Conservation (phyloP, 1,284 basidiomycete genomes). For the Ustilago curta region DNA sequence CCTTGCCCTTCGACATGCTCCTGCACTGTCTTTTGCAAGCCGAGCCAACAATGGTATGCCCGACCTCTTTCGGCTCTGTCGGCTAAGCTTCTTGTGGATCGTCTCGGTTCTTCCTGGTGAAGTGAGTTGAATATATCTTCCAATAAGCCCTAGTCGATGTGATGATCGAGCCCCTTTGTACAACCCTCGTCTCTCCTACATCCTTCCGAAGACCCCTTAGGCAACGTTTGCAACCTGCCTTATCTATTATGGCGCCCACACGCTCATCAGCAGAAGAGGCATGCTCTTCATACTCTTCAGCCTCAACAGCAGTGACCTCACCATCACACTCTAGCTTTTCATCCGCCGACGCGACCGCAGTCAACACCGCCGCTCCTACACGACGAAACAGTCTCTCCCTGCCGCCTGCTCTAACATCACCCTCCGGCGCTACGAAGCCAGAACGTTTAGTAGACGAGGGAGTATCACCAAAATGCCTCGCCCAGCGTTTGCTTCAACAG, state of each 20-base stretch:
- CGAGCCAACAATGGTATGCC: too few relatives aligned
- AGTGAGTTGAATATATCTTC: not conserved
- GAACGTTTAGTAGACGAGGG: conserved; percentile 7
- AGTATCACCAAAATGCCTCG: conserved; percentile 44
- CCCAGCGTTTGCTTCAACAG: conserved; percentile 39
- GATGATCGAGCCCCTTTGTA: not conserved
- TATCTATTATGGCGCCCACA: conserved; percentile 15
- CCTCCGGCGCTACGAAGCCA: conserved; percentile 1
- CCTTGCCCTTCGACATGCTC: too few relatives aligned
- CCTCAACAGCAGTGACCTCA: conserved; percentile 13
- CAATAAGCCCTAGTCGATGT: not conserved
- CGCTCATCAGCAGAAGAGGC: conserved; percentile 8
- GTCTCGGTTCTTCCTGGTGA: not conserved
- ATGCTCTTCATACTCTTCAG: conserved; percentile 26
- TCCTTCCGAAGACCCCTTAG: not conserved
- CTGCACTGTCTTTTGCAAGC: conserved; percentile 3
- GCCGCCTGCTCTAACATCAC: not conserved
- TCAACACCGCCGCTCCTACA: conserved; percentile 46
- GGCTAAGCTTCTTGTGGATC: not conserved
- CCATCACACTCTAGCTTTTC: conserved; percentile 26
- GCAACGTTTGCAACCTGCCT: too few relatives aligned
- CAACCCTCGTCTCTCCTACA: not conserved
- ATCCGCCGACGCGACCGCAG: conserved; percentile 44
- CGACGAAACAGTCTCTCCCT: conserved; percentile 44
- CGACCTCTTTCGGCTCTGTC: conserved; percentile 15